Evolutionary conservation across 2,329 filamentous ascomycete species (phyloP).

Genomic region (Apiospora hydei): DNA sequence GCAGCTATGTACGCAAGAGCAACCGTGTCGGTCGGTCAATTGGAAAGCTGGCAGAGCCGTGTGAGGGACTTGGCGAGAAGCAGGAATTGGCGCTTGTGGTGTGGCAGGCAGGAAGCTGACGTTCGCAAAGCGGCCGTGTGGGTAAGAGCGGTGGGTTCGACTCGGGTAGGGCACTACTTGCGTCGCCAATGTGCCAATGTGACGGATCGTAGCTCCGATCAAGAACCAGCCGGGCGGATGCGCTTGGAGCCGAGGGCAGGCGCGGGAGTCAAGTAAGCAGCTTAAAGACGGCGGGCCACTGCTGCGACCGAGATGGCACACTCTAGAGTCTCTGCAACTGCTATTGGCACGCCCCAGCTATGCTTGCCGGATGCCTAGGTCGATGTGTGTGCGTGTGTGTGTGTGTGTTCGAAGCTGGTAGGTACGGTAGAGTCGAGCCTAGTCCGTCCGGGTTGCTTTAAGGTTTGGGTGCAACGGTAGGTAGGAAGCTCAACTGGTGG

Average conservation of each 20-base stretch:
- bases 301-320: slow-evolving; percentile 8
- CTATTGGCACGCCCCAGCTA: not conserved
- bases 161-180: slow-evolving; percentile 4
- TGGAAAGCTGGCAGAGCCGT: slow-evolving; percentile 2
- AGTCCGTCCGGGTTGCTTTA: not conserved
- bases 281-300: not conserved
- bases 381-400: not conserved
- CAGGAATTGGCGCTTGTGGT: not conserved
- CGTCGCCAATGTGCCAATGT: slow-evolving; percentile 5
- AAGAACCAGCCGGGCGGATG: slow-evolving; percentile 14
- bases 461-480: not conserved
- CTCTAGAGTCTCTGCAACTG: not conserved
- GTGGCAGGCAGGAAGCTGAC: slow-evolving; percentile 11
- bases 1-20: slow-evolving; percentile 9
- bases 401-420: not conserved
- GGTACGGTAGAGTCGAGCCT: not conserved
- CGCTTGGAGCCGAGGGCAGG: slow-evolving; percentile 9
- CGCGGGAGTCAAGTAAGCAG: not conserved
- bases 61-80: not conserved
- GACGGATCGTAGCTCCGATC: slow-evolving; percentile 18
- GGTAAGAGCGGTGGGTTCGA: slow-evolving; percentile 14
- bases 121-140: slow-evolving; percentile 6
- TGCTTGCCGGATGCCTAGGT: not conserved
- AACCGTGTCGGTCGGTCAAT: slow-evolving; percentile 10
- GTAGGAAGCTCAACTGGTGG: slow-evolving; percentile 3